Base-by-base conservation (phyloP, 176 grass and related monocot genomes). In the Pharus latifolius region DNA sequence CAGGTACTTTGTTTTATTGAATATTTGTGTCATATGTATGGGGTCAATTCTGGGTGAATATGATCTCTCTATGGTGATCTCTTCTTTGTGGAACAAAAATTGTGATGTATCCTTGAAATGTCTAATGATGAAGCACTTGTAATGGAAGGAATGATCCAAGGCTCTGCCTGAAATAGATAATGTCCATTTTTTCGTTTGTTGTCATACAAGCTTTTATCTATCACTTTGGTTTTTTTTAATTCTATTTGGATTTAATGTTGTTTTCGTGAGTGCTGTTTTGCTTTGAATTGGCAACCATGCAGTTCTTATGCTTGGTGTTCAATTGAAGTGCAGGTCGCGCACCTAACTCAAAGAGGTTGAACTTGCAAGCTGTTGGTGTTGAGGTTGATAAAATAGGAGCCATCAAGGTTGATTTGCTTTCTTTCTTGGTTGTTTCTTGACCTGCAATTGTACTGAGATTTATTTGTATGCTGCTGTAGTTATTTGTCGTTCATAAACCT, bases 291-390 rank as follows among this genome's bases (percentile, higher is more conserved):
- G 57, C 9, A 51, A 34, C 9, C 14, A 73, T n/a, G 28, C 24
- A 82, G 19, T 69, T 49, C 29, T 58, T 65, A 27, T 85, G 40
- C 22, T 18, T 82, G 42, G 18, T 77, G 52, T 78, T 80, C 31
- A 67, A 78, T 54, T 19, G 14, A 53, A 55, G 52, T 78, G 31
- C 71, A 98, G 94, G 94, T 32, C 82, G 94, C 31, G 49, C 42
- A 30, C 87, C 94, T 1, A 98, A 98, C 52, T 85, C 89, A 11
- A 77, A 91, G 62, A 93, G 81, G 78, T 72, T 98, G 56, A 98
- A 98, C 71, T 72, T 98, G 76, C 70, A 88, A 78, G 81, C 87
- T 75, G 84, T 55, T 79, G 90, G 87, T 75, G 90, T 93, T 11
- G 89, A 91, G 45, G 65, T 90, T 67, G 95, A 98, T 78, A 53